Base-by-base conservation (phyloP, 371 early-diverging fungal species). In the Phascolomyces articulosus region DNA sequence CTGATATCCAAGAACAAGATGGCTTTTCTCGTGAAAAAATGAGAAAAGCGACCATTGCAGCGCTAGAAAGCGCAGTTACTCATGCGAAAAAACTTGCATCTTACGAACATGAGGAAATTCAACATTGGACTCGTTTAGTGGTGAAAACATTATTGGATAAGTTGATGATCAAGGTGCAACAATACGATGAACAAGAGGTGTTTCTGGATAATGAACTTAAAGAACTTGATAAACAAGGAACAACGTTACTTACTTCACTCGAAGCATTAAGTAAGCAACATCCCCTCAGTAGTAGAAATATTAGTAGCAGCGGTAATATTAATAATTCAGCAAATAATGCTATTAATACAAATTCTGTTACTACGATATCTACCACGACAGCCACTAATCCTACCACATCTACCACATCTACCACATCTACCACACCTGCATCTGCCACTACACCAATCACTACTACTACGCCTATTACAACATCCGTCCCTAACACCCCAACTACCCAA, bases 131-230 rank as follows among this genome's bases (percentile, higher is more conserved):
- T 18, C 82, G 89, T n/a, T 79, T 87, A 24, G 88, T 93, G 0
- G 87, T 95, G 18, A 93, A 96, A 57, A 79, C 91, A 11, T 93
- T 97, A 68, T 66, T 94, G 29, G 85, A 88, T 67, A 96, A 96
- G 73, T 66, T 97, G 62, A 87, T 91, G 53, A 73, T 94, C 31
- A 97, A 97, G 72, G 85, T 98, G 68, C 85, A 87, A 71, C 94
- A 96, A 66, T 95, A 97, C 63, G 94, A 94, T 60, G 96, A 96
- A 67, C 66, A 97, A 67, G 97, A 97, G 72, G 81, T 79, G 0
- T 76, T 92, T 4, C 68, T 97, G 27, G 95, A 93, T 63, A 80
- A 79, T 38, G 98, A 98, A 76, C 80, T 89, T 58, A 76, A 83
- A 55, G 96, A 96, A 51, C 64, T 97, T 21, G 96, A 95, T 66